Base-by-base conservation (phyloP, 2,329 filamentous ascomycete species). In the Scedosporium boydii region DNA sequence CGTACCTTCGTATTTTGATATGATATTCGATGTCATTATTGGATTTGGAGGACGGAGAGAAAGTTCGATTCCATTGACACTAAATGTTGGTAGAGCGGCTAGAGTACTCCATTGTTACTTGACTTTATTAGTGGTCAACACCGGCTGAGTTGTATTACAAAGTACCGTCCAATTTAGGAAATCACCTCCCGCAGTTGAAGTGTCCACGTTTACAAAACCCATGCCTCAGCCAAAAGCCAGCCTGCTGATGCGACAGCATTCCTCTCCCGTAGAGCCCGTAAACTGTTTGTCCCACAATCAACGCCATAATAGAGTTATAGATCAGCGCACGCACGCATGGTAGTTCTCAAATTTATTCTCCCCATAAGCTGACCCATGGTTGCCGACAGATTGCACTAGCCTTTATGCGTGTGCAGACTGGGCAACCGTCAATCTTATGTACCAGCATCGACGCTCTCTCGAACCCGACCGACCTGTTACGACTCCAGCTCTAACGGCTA, bases 401-500 rank as follows among this genome's bases (percentile, higher is more conserved):
- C 34, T 57, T 38, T 38, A 12, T 38, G 34, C 34, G 34, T 14
- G 34, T 38, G 34, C 34, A 38, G 34, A 38, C 34, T 38, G 34
- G 34, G 34, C 34, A 65, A 66, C 67, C 65, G 48, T 38, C 18
- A 55, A 27, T 59, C 42, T 46, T 26, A n/a, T n/a, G n/a, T n/a
- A 27, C 59, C 23, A 56, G 51, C 51, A 27, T 23, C 10, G n/a
- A 56, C 21, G 6, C 26, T 23, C 16, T 26, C 23, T 27, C 18
- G 21, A 16, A 56, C 21, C 7, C 18, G 51, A 16, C 7, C 18
- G 51, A 16, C 6, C 51, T 56, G 7, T 56, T 56, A 6, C 26
- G 14, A 29, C 12, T 56, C 23, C 18, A 5, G 51, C 23, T 6
- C 6, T n/a, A 18, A 6, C 55, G 41, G 6, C 21, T 58, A 9